Evolutionary conservation across 2,329 filamentous ascomycete species (phyloP).

Genomic region (Paraphaeosphaeria sporulosa): DNA sequence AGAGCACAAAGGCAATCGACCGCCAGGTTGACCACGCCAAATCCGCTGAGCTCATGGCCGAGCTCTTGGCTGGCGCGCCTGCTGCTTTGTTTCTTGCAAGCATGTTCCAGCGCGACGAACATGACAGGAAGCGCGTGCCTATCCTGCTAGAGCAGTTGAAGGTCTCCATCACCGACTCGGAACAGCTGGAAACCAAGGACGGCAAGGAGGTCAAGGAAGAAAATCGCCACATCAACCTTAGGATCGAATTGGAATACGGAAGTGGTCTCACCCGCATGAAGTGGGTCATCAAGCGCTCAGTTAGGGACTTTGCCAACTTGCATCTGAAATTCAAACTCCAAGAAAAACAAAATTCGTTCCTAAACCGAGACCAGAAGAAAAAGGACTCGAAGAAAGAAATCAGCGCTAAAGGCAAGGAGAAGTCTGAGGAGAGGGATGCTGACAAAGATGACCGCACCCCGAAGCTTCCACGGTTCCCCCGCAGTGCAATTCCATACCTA

Average conservation of each 20-base stretch:
- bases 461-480: slow-evolving; percentile 89
- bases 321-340: slow-evolving; percentile 94
- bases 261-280: slow-evolving; percentile 96
- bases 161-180: slow-evolving; percentile 82
- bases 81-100: slow-evolving; percentile 94
- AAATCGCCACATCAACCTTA: slow-evolving; percentile 82
- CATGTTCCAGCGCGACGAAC: slow-evolving; percentile 97
- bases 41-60: slow-evolving; percentile 94
- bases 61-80: slow-evolving; percentile 89
- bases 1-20: slow-evolving; percentile 84
- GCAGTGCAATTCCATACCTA: slow-evolving; percentile 87
- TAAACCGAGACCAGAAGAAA: slow-evolving; percentile 60
- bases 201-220: slow-evolving; percentile 41
- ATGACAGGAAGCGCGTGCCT: slow-evolving; percentile 92
- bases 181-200: slow-evolving; percentile 48
- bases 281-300: slow-evolving; percentile 88
- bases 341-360: slow-evolving; percentile 81
- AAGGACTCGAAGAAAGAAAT: slow-evolving; percentile 25
- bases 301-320: slow-evolving; percentile 89
- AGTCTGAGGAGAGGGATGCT: slow-evolving; percentile 46
- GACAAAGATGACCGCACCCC: slow-evolving; percentile 68
- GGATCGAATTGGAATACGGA: slow-evolving; percentile 93
- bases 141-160: slow-evolving; percentile 95
- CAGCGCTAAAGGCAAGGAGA: slow-evolving; percentile 30
- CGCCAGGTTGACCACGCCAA: slow-evolving; percentile 89